Base-by-base conservation (phyloP, 352 stramenopile species). In the Vaucheria bursata region DNA sequence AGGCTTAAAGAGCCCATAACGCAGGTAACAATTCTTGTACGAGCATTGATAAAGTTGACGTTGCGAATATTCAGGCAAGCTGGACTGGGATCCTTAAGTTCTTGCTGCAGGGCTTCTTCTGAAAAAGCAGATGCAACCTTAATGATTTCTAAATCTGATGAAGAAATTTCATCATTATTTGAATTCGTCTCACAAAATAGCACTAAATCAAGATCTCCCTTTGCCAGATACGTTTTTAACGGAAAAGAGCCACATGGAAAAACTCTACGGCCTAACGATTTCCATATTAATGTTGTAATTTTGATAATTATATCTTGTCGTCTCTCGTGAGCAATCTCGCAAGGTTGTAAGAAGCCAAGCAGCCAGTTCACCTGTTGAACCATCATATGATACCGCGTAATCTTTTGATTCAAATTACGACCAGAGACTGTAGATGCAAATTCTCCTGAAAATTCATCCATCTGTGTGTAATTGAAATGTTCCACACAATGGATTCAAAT, bases 31-130 rank as follows among this genome's bases (percentile, higher is more conserved):
- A 81, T 81, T 31, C 67, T 70, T 32, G 76, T 81, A 34, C 76
- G 76, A 7, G 76, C 76, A 45, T 81, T 81, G 34, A 81, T 71
- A 34, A 81, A 79, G 36, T 68, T 73, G n/a, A 81, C 76, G n/a
- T 72, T 79, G 45, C 76, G 76, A 25, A 81, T 76, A 35, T 81
- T 71, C n/a, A n/a, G n/a, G n/a, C n/a, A n/a, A n/a, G n/a, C n/a
- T n/a, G n/a, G 12, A 37, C 59, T 36, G 39, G 68, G 75, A 12
- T 38, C 67, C 29, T 34, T 49, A 31, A 50, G 37, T n/a, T n/a
- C n/a, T 3, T 40, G 37, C 65, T 75, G 75, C 37, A 68, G 25
- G 8, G 68, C 70, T 25, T 40, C 71, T 25, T 32, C 49, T 52
- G 70, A 81, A 35, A 81, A 66, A 59, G 76, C 76, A 31, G 6